Conservation (phyloP, 169 alveolate species). For the Plasmodium inui region DNA sequence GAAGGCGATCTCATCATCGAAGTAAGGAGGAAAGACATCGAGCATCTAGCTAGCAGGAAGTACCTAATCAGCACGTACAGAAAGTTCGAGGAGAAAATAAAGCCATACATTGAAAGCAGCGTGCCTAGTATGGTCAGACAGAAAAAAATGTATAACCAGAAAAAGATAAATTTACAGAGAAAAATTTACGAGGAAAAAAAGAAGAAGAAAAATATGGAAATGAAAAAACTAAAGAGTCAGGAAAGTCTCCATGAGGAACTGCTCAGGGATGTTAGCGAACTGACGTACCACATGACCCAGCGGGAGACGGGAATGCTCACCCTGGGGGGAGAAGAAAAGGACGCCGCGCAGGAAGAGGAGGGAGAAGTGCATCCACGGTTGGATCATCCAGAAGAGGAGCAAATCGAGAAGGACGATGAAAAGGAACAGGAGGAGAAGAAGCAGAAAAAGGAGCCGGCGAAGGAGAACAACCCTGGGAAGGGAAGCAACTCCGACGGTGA, state of each 20-base stretch:
- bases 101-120: slow-evolving; percentile 71
- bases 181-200: slow-evolving; percentile 73
- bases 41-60: slow-evolving; percentile 57
- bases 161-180: slow-evolving; percentile 45
- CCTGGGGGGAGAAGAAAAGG: background rate
- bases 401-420: background rate
- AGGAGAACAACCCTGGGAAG: background rate
- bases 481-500: background rate
- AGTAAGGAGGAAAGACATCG: slow-evolving; percentile 28
- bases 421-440: background rate
- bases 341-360: background rate
- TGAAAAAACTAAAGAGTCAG: slow-evolving; percentile 31
- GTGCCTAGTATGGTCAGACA: slow-evolving; percentile 71
- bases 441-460: background rate
- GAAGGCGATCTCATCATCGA: slow-evolving; percentile 35
- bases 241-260: slow-evolving; percentile 45
- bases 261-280: slow-evolving; percentile 40
- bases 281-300: slow-evolving; percentile 27
- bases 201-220: slow-evolving; percentile 36
- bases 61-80: slow-evolving; percentile 48
- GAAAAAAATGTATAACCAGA: slow-evolving; percentile 44
- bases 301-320: background rate
- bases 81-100: slow-evolving; percentile 72
- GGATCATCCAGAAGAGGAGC: background rate
- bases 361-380: no score